A percentile compares a stretch with the other conserved stretches of the same genome.
phyloP scores from a whole-genome alignment of 1,284 basidiomycete species.

The Cryptococcus sp. region DNA sequence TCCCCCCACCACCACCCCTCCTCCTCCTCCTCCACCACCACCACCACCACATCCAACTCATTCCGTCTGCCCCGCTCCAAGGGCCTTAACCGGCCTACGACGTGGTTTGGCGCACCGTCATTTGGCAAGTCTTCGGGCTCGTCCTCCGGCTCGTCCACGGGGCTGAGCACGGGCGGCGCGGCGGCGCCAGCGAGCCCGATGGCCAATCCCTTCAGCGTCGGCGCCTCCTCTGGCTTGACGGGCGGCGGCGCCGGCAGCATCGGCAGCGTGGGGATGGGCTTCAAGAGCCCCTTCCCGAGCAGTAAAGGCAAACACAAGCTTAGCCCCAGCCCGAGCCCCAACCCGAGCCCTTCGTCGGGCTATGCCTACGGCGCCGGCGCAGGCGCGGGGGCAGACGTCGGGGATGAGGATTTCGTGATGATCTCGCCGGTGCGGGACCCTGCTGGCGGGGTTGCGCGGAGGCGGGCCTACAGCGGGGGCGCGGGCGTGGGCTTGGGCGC shows the following conservation, averaged over 20 bases:
- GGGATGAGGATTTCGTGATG: slow-evolving; percentile 49
- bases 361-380: too few species aligned
- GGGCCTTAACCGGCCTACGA: slow-evolving; percentile 25
- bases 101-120: slow-evolving; percentile 23
- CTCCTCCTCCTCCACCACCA: slow-evolving; percentile 3
- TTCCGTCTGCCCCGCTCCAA: slow-evolving; percentile 20
- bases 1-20: neutral
- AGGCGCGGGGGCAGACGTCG: too few species aligned
- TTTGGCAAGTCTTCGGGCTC: slow-evolving; percentile 17
- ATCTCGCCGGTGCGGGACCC: slow-evolving; percentile 36
- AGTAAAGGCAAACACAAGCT: slow-evolving; percentile 44
- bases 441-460: neutral
- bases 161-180: slow-evolving; percentile 1
- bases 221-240: slow-evolving; percentile 1
- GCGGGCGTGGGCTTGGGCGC: neutral
- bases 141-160: slow-evolving; percentile 9
- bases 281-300: slow-evolving; percentile 31
- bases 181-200: slow-evolving; percentile 9
- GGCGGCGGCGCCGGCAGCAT: too few species aligned
- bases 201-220: slow-evolving; percentile 19
- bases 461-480: neutral
- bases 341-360: slow-evolving; percentile 7
- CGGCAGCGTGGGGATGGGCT: neutral
- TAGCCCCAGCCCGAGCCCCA: slow-evolving; percentile 42
- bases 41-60: slow-evolving; percentile 4